These are phyloP conservation scores for Alternaria triticina DNA, from an alignment of 2,329 filamentous ascomycete genomes.

Conservation along the genomic window DNA sequence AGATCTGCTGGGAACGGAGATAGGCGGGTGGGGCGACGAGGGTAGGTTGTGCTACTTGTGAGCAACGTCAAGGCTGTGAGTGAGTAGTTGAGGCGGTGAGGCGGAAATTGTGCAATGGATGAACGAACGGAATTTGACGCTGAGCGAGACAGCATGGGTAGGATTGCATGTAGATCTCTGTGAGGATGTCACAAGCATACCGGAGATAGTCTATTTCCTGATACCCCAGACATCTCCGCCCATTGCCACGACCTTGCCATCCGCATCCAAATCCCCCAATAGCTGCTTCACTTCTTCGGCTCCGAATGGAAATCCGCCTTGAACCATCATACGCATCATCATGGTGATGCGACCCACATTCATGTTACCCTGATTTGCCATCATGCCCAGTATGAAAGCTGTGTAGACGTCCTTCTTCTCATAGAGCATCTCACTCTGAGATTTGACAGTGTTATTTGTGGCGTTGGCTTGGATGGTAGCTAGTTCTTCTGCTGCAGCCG, in stretches of 20 bases:
- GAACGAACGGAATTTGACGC: not conserved
- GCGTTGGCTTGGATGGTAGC: conserved; percentile 47
- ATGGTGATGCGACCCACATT: conserved; percentile 80
- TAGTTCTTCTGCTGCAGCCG: conserved; percentile 46
- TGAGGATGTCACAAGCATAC: not conserved
- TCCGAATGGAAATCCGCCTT: conserved; percentile 86
- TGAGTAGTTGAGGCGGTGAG: not conserved
- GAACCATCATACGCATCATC: conserved; percentile 93
- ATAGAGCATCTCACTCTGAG: conserved; percentile 65
- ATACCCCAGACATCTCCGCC: conserved; percentile 45
- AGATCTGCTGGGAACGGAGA: not conserved
- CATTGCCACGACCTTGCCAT: conserved; percentile 36
- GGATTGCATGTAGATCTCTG: not conserved
- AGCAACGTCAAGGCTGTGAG: not conserved
- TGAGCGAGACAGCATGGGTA: not conserved
- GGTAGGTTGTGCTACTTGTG: not conserved
- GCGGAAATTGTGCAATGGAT: not conserved
- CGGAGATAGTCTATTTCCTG: conserved; percentile 21
- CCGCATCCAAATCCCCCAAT: conserved; percentile 70
- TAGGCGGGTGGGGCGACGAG: not conserved
- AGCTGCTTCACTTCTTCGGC: conserved; percentile 87
- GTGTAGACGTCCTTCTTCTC: conserved; percentile 80
- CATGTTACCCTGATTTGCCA: conserved; percentile 91
- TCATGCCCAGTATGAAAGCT: conserved; percentile 92
- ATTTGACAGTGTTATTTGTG: conserved; percentile 58